Conservation (phyloP, 2,329 filamentous ascomycete species). For the Fusarium subglutinans region DNA sequence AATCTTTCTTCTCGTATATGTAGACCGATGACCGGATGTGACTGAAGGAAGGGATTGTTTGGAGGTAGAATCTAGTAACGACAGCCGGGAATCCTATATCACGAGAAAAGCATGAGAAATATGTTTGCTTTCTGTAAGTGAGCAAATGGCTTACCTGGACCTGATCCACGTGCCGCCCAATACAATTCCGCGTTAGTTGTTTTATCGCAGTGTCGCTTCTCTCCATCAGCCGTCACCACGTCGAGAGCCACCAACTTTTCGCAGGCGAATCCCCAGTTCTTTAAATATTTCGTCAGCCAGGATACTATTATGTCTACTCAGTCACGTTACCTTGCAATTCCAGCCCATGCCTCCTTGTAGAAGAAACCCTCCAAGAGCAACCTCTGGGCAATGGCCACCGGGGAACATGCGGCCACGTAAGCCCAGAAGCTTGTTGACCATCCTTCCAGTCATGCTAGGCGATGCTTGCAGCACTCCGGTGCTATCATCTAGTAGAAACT, state of each 20-base stretch:
- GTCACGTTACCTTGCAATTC: background rate
- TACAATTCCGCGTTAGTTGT: background rate
- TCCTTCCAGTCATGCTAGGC: background rate
- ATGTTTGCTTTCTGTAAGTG: rapidly evolving
- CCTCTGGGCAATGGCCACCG: background rate
- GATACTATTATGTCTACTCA: rapidly evolving
- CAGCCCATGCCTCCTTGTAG: background rate
- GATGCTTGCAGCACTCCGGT: background rate
- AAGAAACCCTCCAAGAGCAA: background rate
- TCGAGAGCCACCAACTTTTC: background rate
- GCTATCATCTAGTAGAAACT: background rate
- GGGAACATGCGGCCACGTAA: background rate
- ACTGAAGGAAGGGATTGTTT: background rate
- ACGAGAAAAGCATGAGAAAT: background rate
- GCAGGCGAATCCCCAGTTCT: background rate
- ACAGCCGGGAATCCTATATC: background rate
- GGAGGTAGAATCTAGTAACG: background rate
- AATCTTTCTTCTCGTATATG: background rate
- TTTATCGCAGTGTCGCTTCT: background rate
- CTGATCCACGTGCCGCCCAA: background rate
- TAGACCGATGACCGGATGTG: background rate
- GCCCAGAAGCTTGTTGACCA: background rate
- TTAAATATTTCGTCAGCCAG: rapidly evolving
- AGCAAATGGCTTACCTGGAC: background rate
- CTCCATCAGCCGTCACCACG: background rate